Evolutionary conservation across 23 red algal genomes (phyloP).

Genomic region (Agarophyton chilense): DNA sequence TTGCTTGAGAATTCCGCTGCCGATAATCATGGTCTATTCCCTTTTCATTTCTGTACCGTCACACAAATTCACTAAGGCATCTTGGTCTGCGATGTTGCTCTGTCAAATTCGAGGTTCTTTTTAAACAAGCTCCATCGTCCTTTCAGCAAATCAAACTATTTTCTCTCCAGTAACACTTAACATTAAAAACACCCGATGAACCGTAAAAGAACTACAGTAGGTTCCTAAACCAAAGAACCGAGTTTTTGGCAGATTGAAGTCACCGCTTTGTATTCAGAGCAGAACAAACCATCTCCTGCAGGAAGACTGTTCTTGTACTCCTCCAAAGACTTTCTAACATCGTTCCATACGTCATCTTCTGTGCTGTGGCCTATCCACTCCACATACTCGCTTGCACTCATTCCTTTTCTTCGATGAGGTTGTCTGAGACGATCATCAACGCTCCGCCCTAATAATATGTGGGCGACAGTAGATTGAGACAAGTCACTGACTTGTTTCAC

Average conservation of each 20-base stretch:
- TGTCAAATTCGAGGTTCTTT: no score
- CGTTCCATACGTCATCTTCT: constrained; percentile 46
- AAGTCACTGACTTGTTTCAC: constrained; percentile 18
- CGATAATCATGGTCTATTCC: no score
- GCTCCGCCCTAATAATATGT: constrained; percentile 33
- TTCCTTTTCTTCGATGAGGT: constrained; percentile 53
- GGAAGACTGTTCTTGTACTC: constrained; percentile 8
- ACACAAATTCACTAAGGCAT: no score
- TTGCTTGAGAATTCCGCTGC: no score
- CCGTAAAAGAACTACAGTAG: no score
- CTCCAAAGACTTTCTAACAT: constrained; percentile 36
- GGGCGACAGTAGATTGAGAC: constrained; percentile 37
- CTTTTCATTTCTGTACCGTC: no score
- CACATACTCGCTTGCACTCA: constrained; percentile 28
- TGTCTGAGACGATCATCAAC: constrained; percentile 31
- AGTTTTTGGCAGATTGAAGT: constrained; percentile 18
- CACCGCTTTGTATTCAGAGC: constrained; percentile 51
- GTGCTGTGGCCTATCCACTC: constrained; percentile 42
- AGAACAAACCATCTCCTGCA: background rate
- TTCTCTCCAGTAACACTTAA: no score
- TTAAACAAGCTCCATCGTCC: no score
- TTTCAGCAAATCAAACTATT: no score
- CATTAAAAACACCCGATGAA: no score
- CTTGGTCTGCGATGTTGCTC: no score
- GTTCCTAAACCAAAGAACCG: no score